Percentiles rank a stretch among this genome's conserved stretches.
Conservation (phyloP, 1,284 basidiomycete genomes). For the Flammula alnicola region DNA sequence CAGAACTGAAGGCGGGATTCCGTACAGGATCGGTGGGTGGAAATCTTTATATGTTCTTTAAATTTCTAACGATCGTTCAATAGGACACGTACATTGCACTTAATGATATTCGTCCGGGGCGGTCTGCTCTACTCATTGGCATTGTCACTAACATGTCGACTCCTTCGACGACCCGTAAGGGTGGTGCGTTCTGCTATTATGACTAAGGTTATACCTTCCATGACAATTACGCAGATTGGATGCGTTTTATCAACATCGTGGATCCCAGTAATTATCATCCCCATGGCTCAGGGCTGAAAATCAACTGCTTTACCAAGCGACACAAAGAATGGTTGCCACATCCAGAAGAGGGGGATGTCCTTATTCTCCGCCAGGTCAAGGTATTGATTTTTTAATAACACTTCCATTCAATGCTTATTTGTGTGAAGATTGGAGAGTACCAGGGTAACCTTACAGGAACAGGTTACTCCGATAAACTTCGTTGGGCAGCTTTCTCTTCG, state of each 20-base stretch:
- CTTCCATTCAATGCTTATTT: background rate
- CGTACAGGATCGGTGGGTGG: conserved; percentile 11
- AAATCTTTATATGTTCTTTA: background rate
- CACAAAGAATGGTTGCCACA: conserved; percentile 54
- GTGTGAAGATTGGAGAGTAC: conserved; percentile 35
- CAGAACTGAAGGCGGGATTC: conserved; percentile 8
- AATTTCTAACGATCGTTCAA: background rate
- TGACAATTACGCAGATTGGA: conserved; percentile 32
- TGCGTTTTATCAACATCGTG: conserved; percentile 39
- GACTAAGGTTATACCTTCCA: background rate
- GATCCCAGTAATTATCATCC: conserved; percentile 47
- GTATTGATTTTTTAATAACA: conserved; percentile 27
- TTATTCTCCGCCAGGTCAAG: conserved; percentile 47
- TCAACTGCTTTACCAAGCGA: conserved; percentile 58
- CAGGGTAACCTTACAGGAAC: conserved; percentile 38
- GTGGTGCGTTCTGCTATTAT: conserved; percentile 15
- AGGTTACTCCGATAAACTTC: conserved; percentile 44
- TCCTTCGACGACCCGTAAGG: conserved; percentile 13
- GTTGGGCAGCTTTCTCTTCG: conserved; percentile 44
- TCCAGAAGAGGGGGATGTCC: conserved; percentile 46
- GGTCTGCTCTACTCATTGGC: conserved; percentile 4
- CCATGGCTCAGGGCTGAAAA: conserved; percentile 31
- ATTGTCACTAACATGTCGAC: conserved; percentile 4
- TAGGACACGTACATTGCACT: conserved; percentile 13
- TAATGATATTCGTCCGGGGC: conserved; percentile 2